Evolutionary conservation across 2,329 filamentous ascomycete species (phyloP).

Genomic region (Monosporascus sp.): DNA sequence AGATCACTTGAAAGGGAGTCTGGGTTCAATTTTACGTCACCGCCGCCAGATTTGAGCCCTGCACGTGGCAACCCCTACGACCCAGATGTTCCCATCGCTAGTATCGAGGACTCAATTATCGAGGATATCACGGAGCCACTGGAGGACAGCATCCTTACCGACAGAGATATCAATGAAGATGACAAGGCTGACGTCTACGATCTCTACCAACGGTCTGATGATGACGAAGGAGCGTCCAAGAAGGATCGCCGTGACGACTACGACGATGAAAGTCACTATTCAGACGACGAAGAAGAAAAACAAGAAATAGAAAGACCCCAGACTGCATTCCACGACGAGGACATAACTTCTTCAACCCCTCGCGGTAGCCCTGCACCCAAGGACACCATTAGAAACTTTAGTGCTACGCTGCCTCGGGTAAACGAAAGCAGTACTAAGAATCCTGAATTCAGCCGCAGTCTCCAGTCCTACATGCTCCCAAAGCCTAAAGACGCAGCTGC

Average conservation of each 20-base stretch:
- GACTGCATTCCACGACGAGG: conserved; percentile 14
- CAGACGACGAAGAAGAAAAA: conserved; percentile 28
- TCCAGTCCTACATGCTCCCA: conserved; percentile 43
- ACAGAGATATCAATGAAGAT: conserved; percentile 48
- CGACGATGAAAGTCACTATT: conserved; percentile 53
- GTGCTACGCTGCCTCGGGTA: conserved; percentile 33
- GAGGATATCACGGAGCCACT: conserved; percentile 44
- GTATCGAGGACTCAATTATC: conserved; percentile 65
- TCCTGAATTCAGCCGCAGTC: conserved; percentile 35
- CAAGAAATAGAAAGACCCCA: conserved; percentile 8
- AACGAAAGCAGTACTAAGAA: conserved; percentile 26
- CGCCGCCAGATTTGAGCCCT: conserved; percentile 52
- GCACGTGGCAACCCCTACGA: conserved; percentile 61
- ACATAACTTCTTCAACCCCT: conserved; percentile 48
- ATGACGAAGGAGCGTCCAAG: conserved; percentile 22
- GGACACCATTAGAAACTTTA: conserved; percentile 24
- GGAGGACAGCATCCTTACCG: conserved; percentile 61
- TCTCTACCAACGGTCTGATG: conserved; percentile 52
- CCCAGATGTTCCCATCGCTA: conserved; percentile 85
- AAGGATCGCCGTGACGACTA: conserved; percentile 37
- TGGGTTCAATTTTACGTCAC: conserved; percentile 60
- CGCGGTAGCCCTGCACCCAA: conserved; percentile 37
- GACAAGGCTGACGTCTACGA: conserved; percentile 64
- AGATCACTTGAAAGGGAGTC: conserved; percentile 51
- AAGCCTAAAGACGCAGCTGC: conserved; percentile 33